These are phyloP conservation scores for Tolypocladium guangdongense DNA, from an alignment of 2,329 filamentous ascomycete genomes.

Conservation along the genomic window DNA sequence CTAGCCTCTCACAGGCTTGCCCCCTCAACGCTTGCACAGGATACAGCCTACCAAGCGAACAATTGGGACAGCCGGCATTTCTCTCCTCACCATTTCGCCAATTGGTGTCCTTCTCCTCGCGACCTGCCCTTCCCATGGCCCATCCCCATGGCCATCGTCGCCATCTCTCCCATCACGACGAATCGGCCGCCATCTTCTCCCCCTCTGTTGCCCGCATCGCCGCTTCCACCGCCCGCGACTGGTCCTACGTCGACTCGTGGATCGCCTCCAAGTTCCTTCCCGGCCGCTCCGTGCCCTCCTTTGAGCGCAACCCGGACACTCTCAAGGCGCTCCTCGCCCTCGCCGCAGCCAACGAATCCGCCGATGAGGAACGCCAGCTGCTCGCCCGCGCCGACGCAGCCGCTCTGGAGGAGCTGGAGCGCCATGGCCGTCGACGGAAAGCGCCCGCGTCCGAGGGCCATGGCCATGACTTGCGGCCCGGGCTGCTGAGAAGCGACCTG, in stretches of 20 bases:
- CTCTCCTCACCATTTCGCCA: not conserved
- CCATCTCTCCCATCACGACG: not conserved
- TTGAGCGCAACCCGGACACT: slow-evolving; percentile 82
- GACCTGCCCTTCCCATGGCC: not conserved
- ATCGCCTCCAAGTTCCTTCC: slow-evolving; percentile 58
- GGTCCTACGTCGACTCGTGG: slow-evolving; percentile 82
- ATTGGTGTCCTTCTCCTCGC: not conserved
- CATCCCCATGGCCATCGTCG: not conserved
- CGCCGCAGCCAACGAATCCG: slow-evolving; percentile 64
- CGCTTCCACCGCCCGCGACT: slow-evolving; percentile 77
- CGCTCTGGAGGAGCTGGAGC: slow-evolving; percentile 42
- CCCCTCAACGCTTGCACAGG: not conserved
- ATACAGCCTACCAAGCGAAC: not conserved
- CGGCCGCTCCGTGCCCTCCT: slow-evolving; percentile 52
- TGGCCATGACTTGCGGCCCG: not conserved
- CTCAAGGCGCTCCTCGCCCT: slow-evolving; percentile 64
- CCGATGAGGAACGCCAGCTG: slow-evolving; percentile 57
- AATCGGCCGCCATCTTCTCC: slow-evolving; percentile 50
- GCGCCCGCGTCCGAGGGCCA: not conserved
- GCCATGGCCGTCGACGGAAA: slow-evolving; percentile 5
- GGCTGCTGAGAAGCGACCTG: slow-evolving; percentile 25
- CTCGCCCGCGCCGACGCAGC: slow-evolving; percentile 47
- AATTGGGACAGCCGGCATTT: not conserved
- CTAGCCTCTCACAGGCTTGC: not conserved
- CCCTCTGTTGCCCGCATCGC: slow-evolving; percentile 61